Percentiles rank a stretch among this genome's conserved stretches.
Evolutionary conservation across 345 rosid genomes (phyloP).

Genomic region (Leavenworthia alabamica): DNA sequence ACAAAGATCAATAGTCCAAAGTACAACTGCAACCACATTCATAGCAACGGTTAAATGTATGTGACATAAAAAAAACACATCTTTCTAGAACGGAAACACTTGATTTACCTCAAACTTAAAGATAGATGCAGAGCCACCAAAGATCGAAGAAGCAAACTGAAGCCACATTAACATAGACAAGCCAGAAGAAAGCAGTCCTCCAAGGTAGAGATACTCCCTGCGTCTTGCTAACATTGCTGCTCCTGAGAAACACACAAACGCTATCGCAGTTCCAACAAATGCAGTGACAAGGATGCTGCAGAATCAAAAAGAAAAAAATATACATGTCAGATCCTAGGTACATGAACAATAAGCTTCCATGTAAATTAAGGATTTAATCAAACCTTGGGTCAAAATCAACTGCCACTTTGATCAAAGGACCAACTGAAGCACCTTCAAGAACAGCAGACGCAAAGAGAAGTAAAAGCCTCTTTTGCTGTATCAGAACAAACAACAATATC

Average conservation of each 20-base stretch:
- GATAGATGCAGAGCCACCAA: slow-evolving; percentile 72
- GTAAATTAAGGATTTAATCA: too few species aligned
- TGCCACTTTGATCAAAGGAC: slow-evolving; percentile 46
- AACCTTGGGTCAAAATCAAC: too few species aligned
- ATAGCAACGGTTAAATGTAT: too few species aligned
- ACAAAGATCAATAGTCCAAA: slow-evolving; percentile 70
- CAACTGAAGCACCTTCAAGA: slow-evolving; percentile 65
- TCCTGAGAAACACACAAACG: slow-evolving; percentile 71
- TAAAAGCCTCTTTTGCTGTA: slow-evolving; percentile 56
- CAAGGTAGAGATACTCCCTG: slow-evolving; percentile 76
- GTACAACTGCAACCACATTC: slow-evolving; percentile 42
- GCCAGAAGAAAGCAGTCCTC: slow-evolving; percentile 77
- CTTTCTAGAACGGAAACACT: too few species aligned
- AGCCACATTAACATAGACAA: slow-evolving; percentile 61
- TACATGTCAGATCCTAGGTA: too few species aligned
- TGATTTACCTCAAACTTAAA: slow-evolving; percentile 58
- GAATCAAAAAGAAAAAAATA: background rate
- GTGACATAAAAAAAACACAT: too few species aligned
- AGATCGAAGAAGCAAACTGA: slow-evolving; percentile 60
- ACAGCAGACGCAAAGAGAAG: slow-evolving; percentile 54
- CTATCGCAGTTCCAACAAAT: slow-evolving; percentile 67
- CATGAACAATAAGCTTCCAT: too few species aligned
- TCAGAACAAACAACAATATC: background rate
- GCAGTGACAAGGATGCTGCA: slow-evolving; percentile 57
- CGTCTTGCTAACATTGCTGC: slow-evolving; percentile 80